Evolutionary conservation across 495 filamentous ascomycete species (phyloP).

Genomic region (Trichoderma asperelloides): DNA sequence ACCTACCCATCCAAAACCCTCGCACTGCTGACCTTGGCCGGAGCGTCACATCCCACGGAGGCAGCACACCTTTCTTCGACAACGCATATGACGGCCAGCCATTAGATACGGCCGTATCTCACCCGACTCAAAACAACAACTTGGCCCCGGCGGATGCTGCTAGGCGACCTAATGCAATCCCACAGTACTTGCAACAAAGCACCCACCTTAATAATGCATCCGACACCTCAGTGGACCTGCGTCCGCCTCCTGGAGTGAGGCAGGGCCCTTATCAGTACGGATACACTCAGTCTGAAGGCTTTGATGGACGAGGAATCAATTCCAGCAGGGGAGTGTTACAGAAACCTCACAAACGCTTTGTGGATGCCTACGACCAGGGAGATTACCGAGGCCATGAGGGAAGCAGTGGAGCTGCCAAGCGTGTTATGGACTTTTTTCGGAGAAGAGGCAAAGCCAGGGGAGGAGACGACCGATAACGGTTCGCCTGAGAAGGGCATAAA

Average conservation of each 20-base stretch:
- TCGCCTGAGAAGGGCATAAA: neutral
- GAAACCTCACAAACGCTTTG: constrained; percentile 76
- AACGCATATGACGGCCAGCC: constrained; percentile 33
- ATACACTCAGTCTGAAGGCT: constrained; percentile 29
- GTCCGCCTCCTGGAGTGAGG: constrained; percentile 16
- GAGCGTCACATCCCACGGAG: constrained; percentile 18
- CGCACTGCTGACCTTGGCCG: constrained; percentile 27
- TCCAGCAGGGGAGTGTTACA: constrained; percentile 52
- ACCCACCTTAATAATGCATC: constrained; percentile 36
- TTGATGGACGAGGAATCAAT: constrained; percentile 17
- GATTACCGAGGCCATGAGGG: constrained; percentile 60
- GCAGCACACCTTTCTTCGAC: constrained; percentile 20
- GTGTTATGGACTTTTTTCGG: constrained; percentile 98
- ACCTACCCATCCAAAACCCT: constrained; percentile 40
- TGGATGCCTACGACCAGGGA: constrained; percentile 79
- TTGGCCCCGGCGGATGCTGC: constrained; percentile 14
- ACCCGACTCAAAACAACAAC: constrained; percentile 9
- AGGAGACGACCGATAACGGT: constrained; percentile 35
- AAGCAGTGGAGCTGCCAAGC: constrained; percentile 73
- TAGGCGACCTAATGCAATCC: constrained; percentile 24
- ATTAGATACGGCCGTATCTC: constrained; percentile 6
- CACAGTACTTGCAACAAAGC: constrained; percentile 34
- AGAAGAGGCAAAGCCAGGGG: constrained; percentile 68
- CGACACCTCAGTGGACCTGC: constrained; percentile 36
- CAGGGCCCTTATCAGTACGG: constrained; percentile 22